Evolutionary conservation across 1,284 basidiomycete genomes (phyloP), one percentile per base, ranked within the genome.

Genomic region (Cryptococcus sp.): DNA sequence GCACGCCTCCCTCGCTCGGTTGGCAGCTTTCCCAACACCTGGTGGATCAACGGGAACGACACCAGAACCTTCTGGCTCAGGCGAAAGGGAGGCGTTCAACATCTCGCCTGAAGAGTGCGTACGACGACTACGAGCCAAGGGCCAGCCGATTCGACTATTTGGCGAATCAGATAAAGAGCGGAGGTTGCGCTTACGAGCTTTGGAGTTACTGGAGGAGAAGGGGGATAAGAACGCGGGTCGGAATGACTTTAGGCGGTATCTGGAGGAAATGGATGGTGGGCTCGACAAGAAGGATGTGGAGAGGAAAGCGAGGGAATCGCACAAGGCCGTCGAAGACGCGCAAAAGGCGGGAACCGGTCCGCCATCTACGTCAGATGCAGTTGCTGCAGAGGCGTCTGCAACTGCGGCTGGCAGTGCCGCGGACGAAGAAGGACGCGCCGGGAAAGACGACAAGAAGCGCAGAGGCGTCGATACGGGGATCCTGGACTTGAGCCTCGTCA

Each of bases 111-210:
- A 93, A 60, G 96, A 99, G 72, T 92, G 90, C 25, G 82, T 94
- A 54, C 86, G 90, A 7, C 85, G 96, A 15, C 84, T 99, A 25
- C 87, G 96, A 40, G 82, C 85, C 25, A 95, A 95, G 74, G 91
- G 91, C 25, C 92, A 99, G 73, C 96, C 96, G 2, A 91, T 99
- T 62, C 86, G 93, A 10, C 82, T 99, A 2, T 99, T 99, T 72
- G 96, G 88, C 45, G 96, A 99, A 77, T 86, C 88, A 0, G 95
- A 99, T 80, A 91, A 92, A 78, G 96, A 98, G 50, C 84, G 95
- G 10, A 82, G 93, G 42, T 79, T 98, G 23, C 87, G 96, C 17
- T 79, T 99, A 23, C 86, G 95, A 56, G 93, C 95, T 0, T 81
- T 99, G 16, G 95, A 99, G 76, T 84, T 99, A 50, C 89, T 96